phyloP scores from a whole-genome alignment of 108 stramenopile genomes.

The Conticribra weissflogii region DNA sequence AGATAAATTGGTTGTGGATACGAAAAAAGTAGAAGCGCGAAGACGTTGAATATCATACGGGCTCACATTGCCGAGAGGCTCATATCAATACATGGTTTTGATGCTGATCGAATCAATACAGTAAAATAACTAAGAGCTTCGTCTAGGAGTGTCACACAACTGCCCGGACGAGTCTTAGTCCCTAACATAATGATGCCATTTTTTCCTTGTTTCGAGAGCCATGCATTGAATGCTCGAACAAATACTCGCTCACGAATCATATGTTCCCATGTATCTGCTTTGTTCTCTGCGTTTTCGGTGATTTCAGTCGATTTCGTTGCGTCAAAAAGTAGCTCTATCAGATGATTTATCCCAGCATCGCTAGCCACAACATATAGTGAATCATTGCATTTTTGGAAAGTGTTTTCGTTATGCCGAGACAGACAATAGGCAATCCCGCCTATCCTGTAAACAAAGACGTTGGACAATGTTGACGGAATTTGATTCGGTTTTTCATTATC shows the following conservation, averaged over 20 bases:
- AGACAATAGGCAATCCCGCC: constrained; percentile 24
- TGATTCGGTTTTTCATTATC: not conserved
- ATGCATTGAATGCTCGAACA: constrained; percentile 18
- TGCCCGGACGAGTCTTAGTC: not conserved
- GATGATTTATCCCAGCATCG: not conserved
- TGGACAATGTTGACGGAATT: not conserved
- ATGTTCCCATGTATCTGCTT: not conserved
- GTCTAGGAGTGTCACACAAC: constrained; percentile 6
- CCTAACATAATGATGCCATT: not conserved
- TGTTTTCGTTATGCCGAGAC: constrained; percentile 7
- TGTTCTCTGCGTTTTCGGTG: not conserved
- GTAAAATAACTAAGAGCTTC: constrained; percentile 1
- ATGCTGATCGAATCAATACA: constrained; percentile 14
- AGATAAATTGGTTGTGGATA: not conserved
- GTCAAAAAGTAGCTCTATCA: constrained; percentile 10
- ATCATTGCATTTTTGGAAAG: not conserved
- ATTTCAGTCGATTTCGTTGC: constrained; percentile 11
- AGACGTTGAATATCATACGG: not conserved
- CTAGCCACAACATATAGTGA: not conserved
- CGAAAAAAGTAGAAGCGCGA: not conserved
- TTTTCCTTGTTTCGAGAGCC: constrained; percentile 11
- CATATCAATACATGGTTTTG: constrained; percentile 22
- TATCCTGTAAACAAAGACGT: not conserved
- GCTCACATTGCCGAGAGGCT: constrained; percentile 23
- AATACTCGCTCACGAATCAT: constrained; percentile 13